These are phyloP conservation scores for Nidularia pulvinata DNA, from an alignment of 768 basidiomycete species.

Conservation along the genomic window DNA sequence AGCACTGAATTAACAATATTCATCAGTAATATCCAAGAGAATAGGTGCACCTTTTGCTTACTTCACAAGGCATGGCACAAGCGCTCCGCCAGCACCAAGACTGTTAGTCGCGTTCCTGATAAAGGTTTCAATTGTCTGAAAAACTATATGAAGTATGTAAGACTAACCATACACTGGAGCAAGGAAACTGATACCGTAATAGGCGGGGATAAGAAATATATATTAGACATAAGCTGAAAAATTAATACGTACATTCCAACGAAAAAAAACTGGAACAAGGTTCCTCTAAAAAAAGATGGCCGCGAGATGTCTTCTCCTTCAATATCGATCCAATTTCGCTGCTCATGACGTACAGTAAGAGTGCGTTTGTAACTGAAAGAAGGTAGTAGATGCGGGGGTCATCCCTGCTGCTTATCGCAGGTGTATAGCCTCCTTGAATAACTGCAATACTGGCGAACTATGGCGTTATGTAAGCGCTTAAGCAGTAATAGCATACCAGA, in stretches of 20 bases:
- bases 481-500: too few relatives aligned
- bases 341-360: not conserved
- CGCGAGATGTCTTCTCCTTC: not conserved
- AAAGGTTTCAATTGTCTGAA: not conserved
- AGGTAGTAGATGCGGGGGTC: too few relatives aligned
- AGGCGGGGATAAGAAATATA: not conserved
- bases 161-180: not conserved
- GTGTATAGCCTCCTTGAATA: too few relatives aligned
- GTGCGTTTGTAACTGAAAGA: not conserved
- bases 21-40: not conserved
- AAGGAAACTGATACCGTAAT: not conserved
- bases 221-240: not conserved
- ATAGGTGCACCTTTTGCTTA: not conserved
- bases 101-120: slow-evolving; percentile 12
- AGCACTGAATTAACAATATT: slow-evolving; percentile 1
- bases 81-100: slow-evolving; percentile 11
- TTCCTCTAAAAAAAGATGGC: slow-evolving; percentile 6
- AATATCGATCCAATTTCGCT: not conserved
- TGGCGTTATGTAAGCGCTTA: too few relatives aligned
- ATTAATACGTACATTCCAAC: slow-evolving; percentile 6
- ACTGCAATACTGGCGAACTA: too few relatives aligned
- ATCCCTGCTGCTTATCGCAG: too few relatives aligned
- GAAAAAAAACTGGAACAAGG: slow-evolving; percentile 9
- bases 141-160: not conserved
- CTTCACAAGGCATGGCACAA: slow-evolving; percentile 12